These are phyloP conservation scores for Mikania micrantha DNA, from an alignment of 129 eudicot genomes.

Conservation along the genomic window DNA sequence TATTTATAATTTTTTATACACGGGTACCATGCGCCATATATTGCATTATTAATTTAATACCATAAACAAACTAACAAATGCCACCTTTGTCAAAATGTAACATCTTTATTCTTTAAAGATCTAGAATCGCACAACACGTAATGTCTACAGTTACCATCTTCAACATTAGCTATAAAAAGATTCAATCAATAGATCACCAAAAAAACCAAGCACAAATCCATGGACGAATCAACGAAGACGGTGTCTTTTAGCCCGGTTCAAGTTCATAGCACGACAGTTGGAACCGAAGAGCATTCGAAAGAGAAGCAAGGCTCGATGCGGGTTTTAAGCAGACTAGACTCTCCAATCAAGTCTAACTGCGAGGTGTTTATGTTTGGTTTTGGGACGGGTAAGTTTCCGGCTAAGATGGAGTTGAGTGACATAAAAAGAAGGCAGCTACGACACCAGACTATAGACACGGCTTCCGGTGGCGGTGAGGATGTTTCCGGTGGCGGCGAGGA, in stretches of 20 bases:
- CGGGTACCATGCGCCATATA: not conserved
- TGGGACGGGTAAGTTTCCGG: slow-evolving; percentile 21
- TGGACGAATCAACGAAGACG: slow-evolving; percentile 10
- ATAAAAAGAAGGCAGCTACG: slow-evolving; percentile 41
- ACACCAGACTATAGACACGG: slow-evolving; percentile 3
- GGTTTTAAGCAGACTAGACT: slow-evolving; percentile 2
- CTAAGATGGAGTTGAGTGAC: slow-evolving; percentile 36
- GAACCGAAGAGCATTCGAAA: no score
- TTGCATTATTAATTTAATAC: not conserved
- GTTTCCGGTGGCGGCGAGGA: not conserved
- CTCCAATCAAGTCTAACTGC: slow-evolving; percentile 30
- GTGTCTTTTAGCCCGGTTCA: not conserved
- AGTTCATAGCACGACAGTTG: not conserved
- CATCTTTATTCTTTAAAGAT: not conserved
- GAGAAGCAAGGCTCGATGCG: no score
- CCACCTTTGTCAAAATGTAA: slow-evolving; percentile 8
- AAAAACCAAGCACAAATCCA: not conserved
- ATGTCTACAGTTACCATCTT: not conserved
- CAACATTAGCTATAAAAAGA: no score
- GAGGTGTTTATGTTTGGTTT: slow-evolving; percentile 31
- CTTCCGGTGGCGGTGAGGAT: not conserved
- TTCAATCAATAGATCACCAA: no score
- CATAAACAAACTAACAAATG: no score
- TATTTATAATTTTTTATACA: slow-evolving; percentile 3
- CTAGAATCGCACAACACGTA: slow-evolving; percentile 7